Evolutionary conservation across 208 protist species (phyloP), one percentile per base, ranked within the genome.

Genomic region (Trichomonas tenax): DNA sequence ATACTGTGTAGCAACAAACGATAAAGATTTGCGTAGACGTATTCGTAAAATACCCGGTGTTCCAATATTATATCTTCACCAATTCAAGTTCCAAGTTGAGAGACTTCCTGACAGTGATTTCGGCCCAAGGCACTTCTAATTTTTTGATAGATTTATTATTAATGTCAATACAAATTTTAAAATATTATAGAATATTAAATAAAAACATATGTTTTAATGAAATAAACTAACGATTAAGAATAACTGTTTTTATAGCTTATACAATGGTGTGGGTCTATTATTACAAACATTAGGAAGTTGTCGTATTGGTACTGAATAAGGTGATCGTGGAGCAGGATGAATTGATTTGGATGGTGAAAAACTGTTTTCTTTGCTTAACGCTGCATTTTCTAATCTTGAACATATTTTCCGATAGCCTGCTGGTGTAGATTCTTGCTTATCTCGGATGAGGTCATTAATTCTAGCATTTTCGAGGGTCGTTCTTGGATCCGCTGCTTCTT

Each of bases 11-110:
- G 98, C 98, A 34, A 98, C 98, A 14, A 98, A 98, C 96, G 98
- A 98, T 97, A 98, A 99, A 96, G 99, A 99, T 96, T 97, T 99
- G 46, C 99, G 99, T 97, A 97, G 99, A 63, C 95, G 98, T 21
- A 96, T 98, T 41, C 98, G 99, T 49, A 99, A 99, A 97, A 98
- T 99, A 46, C 99, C 99, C 21, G 99, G 99, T 84, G 99, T 99
- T 36, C 99, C 99, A 0, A 99, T 99, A 97, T 99, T 99, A 98
- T 99, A 98, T 97, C 99, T 99, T 89, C 97, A 98, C 44, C 98
- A 98, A 93, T 98, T 99, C 81, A 98, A 98, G 96, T 99, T 99
- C 98, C 98, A 98, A 26, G 98, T 99, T 96, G 99, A 99, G 97
- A 97, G 99, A 40, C 97, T 99, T 96, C 99, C 99, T 11, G 99